These are phyloP conservation scores for Myochromella boudieri DNA, from an alignment of 768 basidiomycete species.

Conservation along the genomic window DNA sequence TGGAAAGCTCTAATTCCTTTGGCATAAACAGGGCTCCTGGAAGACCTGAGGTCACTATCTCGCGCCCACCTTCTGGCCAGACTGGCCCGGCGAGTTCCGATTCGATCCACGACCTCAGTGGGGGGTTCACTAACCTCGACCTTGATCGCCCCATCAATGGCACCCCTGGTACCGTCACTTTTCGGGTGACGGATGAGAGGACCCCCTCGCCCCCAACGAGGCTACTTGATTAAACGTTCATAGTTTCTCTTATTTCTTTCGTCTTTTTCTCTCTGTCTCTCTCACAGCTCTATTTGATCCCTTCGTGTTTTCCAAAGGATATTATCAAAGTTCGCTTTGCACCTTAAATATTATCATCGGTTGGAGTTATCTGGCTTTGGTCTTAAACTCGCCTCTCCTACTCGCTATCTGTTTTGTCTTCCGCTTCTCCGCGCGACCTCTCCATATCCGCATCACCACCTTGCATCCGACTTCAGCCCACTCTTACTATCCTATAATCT, in stretches of 20 bases:
- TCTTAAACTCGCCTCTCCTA: slow-evolving; percentile 16
- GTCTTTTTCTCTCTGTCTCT: slow-evolving; percentile 7
- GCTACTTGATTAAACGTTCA: background rate
- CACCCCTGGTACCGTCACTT: slow-evolving; percentile 12
- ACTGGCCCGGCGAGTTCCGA: slow-evolving; percentile 31
- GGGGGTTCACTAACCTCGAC: slow-evolving; percentile 74
- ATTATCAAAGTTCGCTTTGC: slow-evolving; percentile 32
- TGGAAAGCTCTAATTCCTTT: slow-evolving; percentile 39
- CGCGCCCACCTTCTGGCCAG: slow-evolving; percentile 55
- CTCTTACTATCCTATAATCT: slow-evolving; percentile 15
- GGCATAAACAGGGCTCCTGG: slow-evolving; percentile 39
- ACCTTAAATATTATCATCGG: slow-evolving; percentile 29
- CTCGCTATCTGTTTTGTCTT: slow-evolving; percentile 17
- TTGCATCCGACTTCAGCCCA: no score
- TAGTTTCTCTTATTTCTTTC: slow-evolving; percentile 5
- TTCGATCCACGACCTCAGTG: slow-evolving; percentile 67
- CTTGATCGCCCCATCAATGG: slow-evolving; percentile 41
- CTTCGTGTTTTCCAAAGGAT: slow-evolving; percentile 25
- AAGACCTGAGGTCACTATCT: slow-evolving; percentile 48
- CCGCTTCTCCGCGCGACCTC: slow-evolving; percentile 5
- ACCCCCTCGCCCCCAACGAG: slow-evolving; percentile 18
- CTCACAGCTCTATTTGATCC: slow-evolving; percentile 9
- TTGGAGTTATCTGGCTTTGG: slow-evolving; percentile 22
- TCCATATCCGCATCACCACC: no score
- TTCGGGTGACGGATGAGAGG: slow-evolving; percentile 15